Evolutionary conservation across 2,329 filamentous ascomycete species (phyloP), one percentile per base, ranked within the genome.

Genomic region (Alternaria ventricosa): DNA sequence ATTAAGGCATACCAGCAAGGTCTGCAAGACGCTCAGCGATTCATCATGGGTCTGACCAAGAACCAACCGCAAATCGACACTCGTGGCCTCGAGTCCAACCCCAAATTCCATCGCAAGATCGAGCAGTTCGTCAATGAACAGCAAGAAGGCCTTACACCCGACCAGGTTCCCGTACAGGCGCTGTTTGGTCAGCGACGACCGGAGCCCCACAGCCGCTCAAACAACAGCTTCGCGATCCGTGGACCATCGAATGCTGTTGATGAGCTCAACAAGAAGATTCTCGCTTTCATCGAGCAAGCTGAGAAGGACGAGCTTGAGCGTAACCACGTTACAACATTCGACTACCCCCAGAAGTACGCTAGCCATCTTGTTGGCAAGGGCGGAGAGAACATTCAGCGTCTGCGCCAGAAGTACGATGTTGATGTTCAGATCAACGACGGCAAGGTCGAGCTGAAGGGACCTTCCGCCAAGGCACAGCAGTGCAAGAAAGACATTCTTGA

Each of bases 221-320:
- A 80, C 51, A 83, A 81, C 60, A 80, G 85, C 63, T 86, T 95
- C 63, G 90, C 88, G 47, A 87, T 97, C 64, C 91, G 92, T 64
- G 95, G 95, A 22, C 94, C 94, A 22, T 83, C 87, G 50, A 87
- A 88, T 18, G 87, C 88, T 22, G 93, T 97, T 4, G 87, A 92
- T 55, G 87, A 88, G 3, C 86, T 98, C 43, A 86, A 88, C 28
- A 82, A 86, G 36, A 96, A 94, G 83, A 88, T 97, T 57, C 82
- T 87, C 62, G 88, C 88, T 7, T 98, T 97, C 75, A 85, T 98
- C 22, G 90, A 91, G 76, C 91, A 96, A 77, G 94, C 97, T 81
- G 92, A 94, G 83, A 88, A 93, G 78, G 94, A 98, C 65, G 95
- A 98, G 81, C 92, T 96, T 77, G 95, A 98, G 82, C 92, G 95